These are phyloP conservation scores for Pseudoperonospora humuli DNA, from an alignment of 352 stramenopile species.

Conservation along the genomic window DNA sequence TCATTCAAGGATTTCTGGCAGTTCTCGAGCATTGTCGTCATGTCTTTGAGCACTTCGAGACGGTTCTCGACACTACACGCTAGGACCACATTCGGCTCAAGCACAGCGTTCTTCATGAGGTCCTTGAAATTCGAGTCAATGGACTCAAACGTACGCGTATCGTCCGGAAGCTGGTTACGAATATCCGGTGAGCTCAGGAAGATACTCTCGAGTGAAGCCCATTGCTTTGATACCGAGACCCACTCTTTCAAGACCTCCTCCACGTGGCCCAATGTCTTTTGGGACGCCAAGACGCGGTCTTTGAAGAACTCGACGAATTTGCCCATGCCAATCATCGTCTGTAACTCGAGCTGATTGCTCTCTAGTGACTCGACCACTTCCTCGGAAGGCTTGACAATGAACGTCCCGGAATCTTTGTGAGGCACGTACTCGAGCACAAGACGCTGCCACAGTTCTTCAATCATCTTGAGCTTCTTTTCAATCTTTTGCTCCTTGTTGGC, in stretches of 20 bases:
- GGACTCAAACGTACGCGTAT: constrained; percentile 81
- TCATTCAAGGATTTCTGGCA: constrained; percentile 86
- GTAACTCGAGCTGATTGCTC: constrained; percentile 81
- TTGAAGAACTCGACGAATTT: constrained; percentile 90
- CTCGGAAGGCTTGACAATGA: constrained; percentile 79
- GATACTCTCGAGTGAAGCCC: constrained; percentile 83
- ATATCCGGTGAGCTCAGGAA: constrained; percentile 86
- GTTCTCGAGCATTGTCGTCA: constrained; percentile 85
- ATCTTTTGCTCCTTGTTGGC: too few species aligned
- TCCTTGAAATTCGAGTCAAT: constrained; percentile 89
- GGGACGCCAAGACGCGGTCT: constrained; percentile 64
- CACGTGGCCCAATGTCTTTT: constrained; percentile 78
- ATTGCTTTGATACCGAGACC: constrained; percentile 84
- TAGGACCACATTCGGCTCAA: constrained; percentile 76
- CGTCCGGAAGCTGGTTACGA: constrained; percentile 78
- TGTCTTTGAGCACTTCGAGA: constrained; percentile 77
- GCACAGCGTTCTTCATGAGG: constrained; percentile 84
- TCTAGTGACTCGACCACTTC: constrained; percentile 82
- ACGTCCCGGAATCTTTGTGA: constrained; percentile 85
- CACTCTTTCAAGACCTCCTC: constrained; percentile 85
- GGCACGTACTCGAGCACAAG: too few species aligned
- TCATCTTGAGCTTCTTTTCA: too few species aligned
- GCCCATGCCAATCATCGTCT: constrained; percentile 88
- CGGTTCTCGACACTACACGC: constrained; percentile 74
- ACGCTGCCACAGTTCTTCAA: too few species aligned